phyloP scores from a whole-genome alignment of 805 yeast species.

The Lipomyces sp. region DNA sequence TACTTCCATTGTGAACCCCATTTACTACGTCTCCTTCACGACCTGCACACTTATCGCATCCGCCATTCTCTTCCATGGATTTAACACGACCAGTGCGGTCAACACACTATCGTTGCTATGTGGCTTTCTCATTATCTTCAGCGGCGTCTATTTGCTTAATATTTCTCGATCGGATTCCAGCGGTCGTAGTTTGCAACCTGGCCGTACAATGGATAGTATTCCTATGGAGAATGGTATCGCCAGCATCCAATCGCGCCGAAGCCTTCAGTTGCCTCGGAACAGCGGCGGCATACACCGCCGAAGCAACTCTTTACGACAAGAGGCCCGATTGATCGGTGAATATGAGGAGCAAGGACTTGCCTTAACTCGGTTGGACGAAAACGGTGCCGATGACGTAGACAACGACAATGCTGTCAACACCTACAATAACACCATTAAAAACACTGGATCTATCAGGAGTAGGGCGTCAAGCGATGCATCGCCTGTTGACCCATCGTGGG shows the following conservation, averaged over 20 bases:
- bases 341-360: slow-evolving; percentile 47
- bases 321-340: slow-evolving; percentile 41
- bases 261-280: slow-evolving; percentile 65
- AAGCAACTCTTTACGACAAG: slow-evolving; percentile 42
- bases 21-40: slow-evolving; percentile 89
- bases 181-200: slow-evolving; percentile 20
- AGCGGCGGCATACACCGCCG: slow-evolving; percentile 39
- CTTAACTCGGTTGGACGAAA: slow-evolving; percentile 45
- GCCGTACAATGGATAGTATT: slow-evolving; percentile 62
- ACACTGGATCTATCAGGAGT: slow-evolving; percentile 29
- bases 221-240: slow-evolving; percentile 86
- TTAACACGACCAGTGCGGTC: slow-evolving; percentile 79
- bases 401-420: slow-evolving; percentile 22
- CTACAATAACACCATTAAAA: slow-evolving; percentile 25
- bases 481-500: slow-evolving; percentile 19
- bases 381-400: slow-evolving; percentile 23
- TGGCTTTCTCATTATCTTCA: slow-evolving; percentile 84
- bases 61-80: slow-evolving; percentile 82
- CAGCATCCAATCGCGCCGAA: slow-evolving; percentile 75
- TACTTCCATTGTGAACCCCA: slow-evolving; percentile 88
- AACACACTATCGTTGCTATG: slow-evolving; percentile 80
- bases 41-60: slow-evolving; percentile 86
- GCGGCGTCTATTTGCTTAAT: slow-evolving; percentile 83
- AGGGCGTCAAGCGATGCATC: slow-evolving; percentile 22
- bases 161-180: slow-evolving; percentile 60